These are phyloP conservation scores for Cutaneotrichosporon sp. DNA, from an alignment of 1,284 basidiomycete species.

Conservation along the genomic window DNA sequence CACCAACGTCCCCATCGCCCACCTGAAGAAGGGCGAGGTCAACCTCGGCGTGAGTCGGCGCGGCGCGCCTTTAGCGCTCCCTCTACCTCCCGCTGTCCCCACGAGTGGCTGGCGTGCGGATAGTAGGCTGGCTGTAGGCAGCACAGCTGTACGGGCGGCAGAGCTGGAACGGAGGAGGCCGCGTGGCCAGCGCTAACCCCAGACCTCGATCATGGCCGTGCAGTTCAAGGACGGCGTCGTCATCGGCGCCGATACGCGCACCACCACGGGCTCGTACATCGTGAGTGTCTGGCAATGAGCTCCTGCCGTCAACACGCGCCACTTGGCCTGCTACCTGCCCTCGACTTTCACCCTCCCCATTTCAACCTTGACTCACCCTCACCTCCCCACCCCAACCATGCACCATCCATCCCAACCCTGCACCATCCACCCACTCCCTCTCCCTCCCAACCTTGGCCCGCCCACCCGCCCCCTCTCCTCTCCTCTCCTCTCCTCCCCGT, in stretches of 20 bases:
- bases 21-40: slow-evolving; percentile 87
- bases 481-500: not conserved
- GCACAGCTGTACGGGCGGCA: no score
- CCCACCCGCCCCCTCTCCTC: not conserved
- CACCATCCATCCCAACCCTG: no score
- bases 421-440: not conserved
- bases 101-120: no score
- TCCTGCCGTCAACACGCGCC: no score
- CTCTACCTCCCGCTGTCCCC: no score
- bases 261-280: slow-evolving; percentile 95
- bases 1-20: slow-evolving; percentile 49
- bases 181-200: slow-evolving; percentile 8
- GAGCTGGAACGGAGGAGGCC: no score
- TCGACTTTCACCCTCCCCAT: no score
- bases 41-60: slow-evolving; percentile 78
- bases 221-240: slow-evolving; percentile 94
- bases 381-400: not conserved
- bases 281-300: slow-evolving; percentile 60
- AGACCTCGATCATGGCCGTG: slow-evolving; percentile 99
- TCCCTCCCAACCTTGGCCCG: not conserved
- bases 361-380: no score
- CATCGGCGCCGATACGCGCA: slow-evolving; percentile 94
- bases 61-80: no score
- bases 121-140: no score
- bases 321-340: no score